phyloP scores from a whole-genome alignment of 1,284 basidiomycete species.

The Austroboletus niveus region DNA sequence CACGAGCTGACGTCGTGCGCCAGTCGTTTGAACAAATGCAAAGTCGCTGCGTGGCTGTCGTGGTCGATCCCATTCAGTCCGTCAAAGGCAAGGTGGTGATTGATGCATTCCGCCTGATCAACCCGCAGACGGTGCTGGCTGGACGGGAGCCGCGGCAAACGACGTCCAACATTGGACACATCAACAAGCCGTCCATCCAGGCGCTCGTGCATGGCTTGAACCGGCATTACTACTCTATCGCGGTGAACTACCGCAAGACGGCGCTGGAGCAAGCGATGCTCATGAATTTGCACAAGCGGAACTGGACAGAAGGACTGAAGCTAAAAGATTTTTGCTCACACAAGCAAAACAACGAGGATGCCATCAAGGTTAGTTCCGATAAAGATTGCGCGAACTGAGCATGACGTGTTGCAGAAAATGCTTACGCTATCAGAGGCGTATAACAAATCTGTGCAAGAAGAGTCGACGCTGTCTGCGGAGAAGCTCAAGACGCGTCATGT shows the following conservation, averaged over 20 bases:
- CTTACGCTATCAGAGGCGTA: constrained; percentile 86
- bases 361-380: constrained; percentile 75
- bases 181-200: constrained; percentile 98
- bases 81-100: constrained; percentile 99
- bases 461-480: constrained; percentile 85
- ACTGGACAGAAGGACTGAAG: constrained; percentile 96
- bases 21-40: constrained; percentile 98
- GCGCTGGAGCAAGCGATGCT: constrained; percentile 98
- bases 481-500: constrained; percentile 96
- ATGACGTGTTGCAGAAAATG: constrained; percentile 68
- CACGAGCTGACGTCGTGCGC: constrained; percentile 10
- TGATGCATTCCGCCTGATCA: constrained; percentile 97
- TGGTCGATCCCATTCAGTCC: constrained; percentile 98
- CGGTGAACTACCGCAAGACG: constrained; percentile 95
- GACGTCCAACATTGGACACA: constrained; percentile 97
- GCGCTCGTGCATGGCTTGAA: constrained; percentile 95
- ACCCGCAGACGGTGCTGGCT: constrained; percentile 80
- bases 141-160: constrained; percentile 97
- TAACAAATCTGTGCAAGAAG: constrained; percentile 95
- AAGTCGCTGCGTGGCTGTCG: constrained; percentile 93
- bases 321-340: constrained; percentile 85
- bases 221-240: constrained; percentile 95
- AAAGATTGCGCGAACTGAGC: constrained; percentile 11
- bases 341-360: constrained; percentile 84
- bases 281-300: constrained; percentile 95